Evolutionary conservation across 1,284 basidiomycete genomes (phyloP).

Genomic region (Abortiporus biennis): DNA sequence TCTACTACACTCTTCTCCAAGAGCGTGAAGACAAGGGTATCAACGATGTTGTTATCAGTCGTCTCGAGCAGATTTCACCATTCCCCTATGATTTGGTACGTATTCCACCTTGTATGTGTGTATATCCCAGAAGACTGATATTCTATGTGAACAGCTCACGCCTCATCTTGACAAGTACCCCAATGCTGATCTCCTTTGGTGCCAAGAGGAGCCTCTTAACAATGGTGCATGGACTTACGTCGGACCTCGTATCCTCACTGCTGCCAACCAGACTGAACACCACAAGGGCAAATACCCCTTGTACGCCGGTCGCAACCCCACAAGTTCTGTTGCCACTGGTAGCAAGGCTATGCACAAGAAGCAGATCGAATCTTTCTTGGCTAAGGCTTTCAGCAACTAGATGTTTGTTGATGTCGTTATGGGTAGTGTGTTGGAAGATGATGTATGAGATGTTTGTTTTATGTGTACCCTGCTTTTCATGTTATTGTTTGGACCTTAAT

Average conservation of each 20-base stretch:
- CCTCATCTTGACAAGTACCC: constrained; percentile 94
- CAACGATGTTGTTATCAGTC: constrained; percentile 90
- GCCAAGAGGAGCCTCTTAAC: constrained; percentile 92
- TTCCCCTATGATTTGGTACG: constrained; percentile 91
- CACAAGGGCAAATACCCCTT: constrained; percentile 87
- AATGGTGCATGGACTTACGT: constrained; percentile 93
- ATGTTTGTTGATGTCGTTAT: no score
- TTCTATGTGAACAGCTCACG: constrained; percentile 47
- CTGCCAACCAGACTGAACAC: constrained; percentile 78
- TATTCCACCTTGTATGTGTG: constrained; percentile 7
- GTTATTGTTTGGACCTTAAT: no score
- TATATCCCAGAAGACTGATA: background rate
- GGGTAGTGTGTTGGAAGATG: no score
- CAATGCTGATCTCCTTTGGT: constrained; percentile 90
- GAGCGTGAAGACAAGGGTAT: constrained; percentile 87
- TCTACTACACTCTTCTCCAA: constrained; percentile 86
- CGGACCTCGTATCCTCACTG: constrained; percentile 82
- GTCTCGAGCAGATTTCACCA: constrained; percentile 92
- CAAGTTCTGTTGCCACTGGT: constrained; percentile 86
- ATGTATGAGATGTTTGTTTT: no score
- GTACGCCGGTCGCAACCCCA: constrained; percentile 85
- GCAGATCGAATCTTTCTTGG: constrained; percentile 74
- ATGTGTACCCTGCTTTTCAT: no score
- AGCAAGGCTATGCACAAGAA: constrained; percentile 84
- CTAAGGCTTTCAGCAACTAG: constrained; percentile 40